These are phyloP conservation scores for Didymella glomerata DNA, from an alignment of 2,329 filamentous ascomycete species.

Conservation along the genomic window DNA sequence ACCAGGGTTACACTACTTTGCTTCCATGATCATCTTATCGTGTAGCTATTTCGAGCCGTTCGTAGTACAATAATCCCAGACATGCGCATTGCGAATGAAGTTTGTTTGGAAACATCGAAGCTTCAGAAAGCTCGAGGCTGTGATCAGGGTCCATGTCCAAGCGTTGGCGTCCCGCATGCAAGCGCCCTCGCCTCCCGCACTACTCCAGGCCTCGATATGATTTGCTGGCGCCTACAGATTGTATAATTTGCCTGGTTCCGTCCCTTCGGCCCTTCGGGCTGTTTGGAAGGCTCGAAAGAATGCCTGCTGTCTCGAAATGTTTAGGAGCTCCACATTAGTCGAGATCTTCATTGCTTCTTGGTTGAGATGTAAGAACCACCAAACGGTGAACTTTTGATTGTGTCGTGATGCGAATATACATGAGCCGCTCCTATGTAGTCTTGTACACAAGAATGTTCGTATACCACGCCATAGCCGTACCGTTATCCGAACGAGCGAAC, in stretches of 20 bases:
- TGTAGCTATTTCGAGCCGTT: slow-evolving; percentile 8
- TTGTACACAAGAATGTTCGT: slow-evolving; percentile 16
- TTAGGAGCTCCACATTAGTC: background rate
- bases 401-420: slow-evolving; percentile 18
- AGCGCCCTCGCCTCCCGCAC: slow-evolving; percentile 25
- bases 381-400: slow-evolving; percentile 14
- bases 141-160: slow-evolving; percentile 25
- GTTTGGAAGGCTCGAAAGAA: background rate
- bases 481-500: slow-evolving; percentile 19
- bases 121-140: slow-evolving; percentile 8
- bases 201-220: slow-evolving; percentile 12
- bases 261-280: background rate
- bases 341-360: too few relatives aligned
- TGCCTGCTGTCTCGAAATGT: background rate
- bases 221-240: slow-evolving; percentile 18
- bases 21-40: background rate
- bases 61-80: background rate
- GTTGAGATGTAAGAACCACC: background rate
- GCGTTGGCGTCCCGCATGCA: slow-evolving; percentile 26
- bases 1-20: slow-evolving; percentile 10
- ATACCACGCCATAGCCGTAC: slow-evolving; percentile 10
- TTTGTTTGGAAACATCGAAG: slow-evolving; percentile 8
- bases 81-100: background rate
- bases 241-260: slow-evolving; percentile 8
- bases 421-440: slow-evolving; percentile 16